A percentile compares a stretch with the other conserved stretches of the same genome.
Conservation (phyloP, 345 rosid species). For the Moricandia moricandioides region DNA sequence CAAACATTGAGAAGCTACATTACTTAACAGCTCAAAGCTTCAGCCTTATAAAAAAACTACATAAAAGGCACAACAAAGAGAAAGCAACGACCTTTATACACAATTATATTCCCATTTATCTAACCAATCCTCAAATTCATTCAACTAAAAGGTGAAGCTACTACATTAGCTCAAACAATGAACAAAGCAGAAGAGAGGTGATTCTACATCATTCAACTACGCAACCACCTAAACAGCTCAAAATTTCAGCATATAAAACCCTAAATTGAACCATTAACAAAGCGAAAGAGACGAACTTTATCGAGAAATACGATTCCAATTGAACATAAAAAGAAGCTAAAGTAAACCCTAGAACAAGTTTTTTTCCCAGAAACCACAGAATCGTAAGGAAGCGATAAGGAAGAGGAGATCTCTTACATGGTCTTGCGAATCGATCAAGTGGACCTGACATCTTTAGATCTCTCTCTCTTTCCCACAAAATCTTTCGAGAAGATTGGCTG, state of each 20-base stretch:
- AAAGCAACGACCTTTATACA: neutral
- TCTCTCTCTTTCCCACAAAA: neutral
- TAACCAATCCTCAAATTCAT: no score
- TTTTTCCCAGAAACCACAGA: neutral
- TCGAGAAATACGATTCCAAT: neutral
- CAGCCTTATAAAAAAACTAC: no score
- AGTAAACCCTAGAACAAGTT: slow-evolving; percentile 35
- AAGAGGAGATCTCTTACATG: slow-evolving; percentile 61
- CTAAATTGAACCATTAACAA: neutral
- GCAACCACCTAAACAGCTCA: neutral
- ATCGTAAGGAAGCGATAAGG: neutral
- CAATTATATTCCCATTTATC: neutral
- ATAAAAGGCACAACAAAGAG: neutral
- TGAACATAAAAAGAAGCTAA: neutral
- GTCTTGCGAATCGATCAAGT: slow-evolving; percentile 91
- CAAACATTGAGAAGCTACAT: neutral
- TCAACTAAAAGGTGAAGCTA: no score
- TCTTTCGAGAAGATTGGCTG: slow-evolving; percentile 26
- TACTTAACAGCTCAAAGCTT: neutral
- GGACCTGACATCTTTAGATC: slow-evolving; percentile 71
- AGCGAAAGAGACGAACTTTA: neutral
- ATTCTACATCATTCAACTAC: neutral
- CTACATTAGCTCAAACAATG: slow-evolving; percentile 1
- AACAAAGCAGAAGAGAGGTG: neutral
- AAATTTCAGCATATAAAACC: neutral